A percentile compares a stretch with the other conserved stretches of the same genome.
These are phyloP conservation scores for Penicillium pancosmium DNA, from an alignment of 495 filamentous ascomycete genomes.

Conservation along the genomic window DNA sequence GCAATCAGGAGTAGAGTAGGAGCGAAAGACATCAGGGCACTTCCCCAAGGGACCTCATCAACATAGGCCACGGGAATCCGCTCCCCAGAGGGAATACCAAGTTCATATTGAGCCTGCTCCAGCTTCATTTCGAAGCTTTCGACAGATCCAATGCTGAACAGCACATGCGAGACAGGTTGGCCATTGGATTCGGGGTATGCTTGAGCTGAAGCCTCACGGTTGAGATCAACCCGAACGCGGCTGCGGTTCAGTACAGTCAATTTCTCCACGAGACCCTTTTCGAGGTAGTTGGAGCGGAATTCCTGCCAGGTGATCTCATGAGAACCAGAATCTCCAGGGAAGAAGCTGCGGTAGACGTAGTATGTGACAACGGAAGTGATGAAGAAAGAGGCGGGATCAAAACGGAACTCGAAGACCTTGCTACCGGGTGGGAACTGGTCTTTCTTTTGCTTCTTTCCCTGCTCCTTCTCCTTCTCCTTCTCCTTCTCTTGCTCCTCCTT, in stretches of 20 bases:
- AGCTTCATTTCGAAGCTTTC: conserved; percentile 88
- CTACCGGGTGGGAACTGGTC: conserved; percentile 17
- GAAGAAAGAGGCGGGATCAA: conserved; percentile 60
- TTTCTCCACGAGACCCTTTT: conserved; percentile 94
- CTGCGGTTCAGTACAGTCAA: conserved; percentile 76
- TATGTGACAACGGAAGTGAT: conserved; percentile 63
- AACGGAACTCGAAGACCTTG: conserved; percentile 50
- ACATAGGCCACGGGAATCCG: conserved; percentile 89
- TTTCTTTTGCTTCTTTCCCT: conserved; percentile 34
- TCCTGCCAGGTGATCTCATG: conserved; percentile 98
- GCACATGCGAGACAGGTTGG: conserved; percentile 76
- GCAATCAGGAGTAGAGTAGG: conserved; percentile 87
- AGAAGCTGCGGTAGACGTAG: conserved; percentile 59
- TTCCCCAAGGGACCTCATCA: conserved; percentile 69
- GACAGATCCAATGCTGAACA: conserved; percentile 93
- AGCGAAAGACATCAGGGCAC: conserved; percentile 72
- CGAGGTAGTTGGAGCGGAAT: conserved; percentile 85
- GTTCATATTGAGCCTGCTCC: conserved; percentile 83
- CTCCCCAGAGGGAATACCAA: conserved; percentile 80
- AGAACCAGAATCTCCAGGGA: conserved; percentile 62
- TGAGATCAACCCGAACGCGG: conserved; percentile 79
- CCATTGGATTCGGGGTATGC: conserved; percentile 83
- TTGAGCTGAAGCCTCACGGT: conserved; percentile 74
- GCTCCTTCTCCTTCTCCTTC: conserved; percentile 35
- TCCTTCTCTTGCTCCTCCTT: conserved; percentile 12